Evolutionary conservation across 768 basidiomycete species (phyloP).

Genomic region (Mycena leptocephala): DNA sequence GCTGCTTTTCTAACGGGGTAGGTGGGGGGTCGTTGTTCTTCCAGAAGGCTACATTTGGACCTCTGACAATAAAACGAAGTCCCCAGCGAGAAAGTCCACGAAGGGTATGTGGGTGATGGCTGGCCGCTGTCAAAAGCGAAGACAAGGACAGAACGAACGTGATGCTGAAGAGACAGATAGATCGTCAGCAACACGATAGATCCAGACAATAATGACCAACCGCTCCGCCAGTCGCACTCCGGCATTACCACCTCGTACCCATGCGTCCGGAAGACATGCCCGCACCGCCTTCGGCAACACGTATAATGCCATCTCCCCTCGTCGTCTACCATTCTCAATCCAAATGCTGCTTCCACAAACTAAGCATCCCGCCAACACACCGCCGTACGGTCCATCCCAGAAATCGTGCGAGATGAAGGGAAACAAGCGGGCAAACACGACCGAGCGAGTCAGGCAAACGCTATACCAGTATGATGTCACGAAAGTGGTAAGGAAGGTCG

Average conservation of each 20-base stretch:
- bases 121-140: conserved; percentile 74
- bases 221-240: conserved; percentile 66
- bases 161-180: conserved; percentile 39
- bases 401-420: conserved; percentile 82
- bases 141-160: conserved; percentile 77
- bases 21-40: conserved; percentile 51
- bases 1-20: conserved; percentile 38
- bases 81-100: conserved; percentile 86
- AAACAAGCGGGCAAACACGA: conserved; percentile 74
- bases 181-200: not conserved
- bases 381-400: conserved; percentile 85
- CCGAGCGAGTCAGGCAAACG: conserved; percentile 80
- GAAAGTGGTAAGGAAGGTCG: conserved; percentile 82
- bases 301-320: conserved; percentile 88
- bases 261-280: conserved; percentile 71
- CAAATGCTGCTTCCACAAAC: conserved; percentile 84
- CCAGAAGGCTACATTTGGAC: conserved; percentile 71
- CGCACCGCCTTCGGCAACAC: conserved; percentile 82
- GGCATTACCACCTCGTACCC: conserved; percentile 62
- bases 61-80: conserved; percentile 75
- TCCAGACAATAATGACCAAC: conserved; percentile 53
- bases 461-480: conserved; percentile 80
- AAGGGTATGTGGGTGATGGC: conserved; percentile 74
- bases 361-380: conserved; percentile 77
- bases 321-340: conserved; percentile 79